Conservation (phyloP, 106 monocot species). For the Acanthochlamys bracteata region DNA sequence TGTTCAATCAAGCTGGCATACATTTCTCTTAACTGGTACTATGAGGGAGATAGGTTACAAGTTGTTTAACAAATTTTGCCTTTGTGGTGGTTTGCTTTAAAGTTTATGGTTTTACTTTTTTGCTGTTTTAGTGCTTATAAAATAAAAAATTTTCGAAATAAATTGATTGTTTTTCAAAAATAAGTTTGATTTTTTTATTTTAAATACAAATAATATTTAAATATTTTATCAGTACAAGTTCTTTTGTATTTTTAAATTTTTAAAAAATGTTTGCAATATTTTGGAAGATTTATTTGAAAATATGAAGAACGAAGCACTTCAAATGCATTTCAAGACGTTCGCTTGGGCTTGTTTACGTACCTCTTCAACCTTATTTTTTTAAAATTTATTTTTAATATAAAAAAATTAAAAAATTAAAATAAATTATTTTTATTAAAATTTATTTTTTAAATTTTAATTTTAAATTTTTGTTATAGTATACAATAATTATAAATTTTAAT, state of each 20-base stretch:
- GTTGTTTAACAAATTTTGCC: background rate
- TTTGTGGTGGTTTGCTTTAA: background rate
- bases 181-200: too few relatives aligned
- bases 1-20: conserved; percentile 78
- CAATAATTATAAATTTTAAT: too few relatives aligned
- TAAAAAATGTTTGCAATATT: background rate
- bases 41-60: background rate
- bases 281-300: too few relatives aligned
- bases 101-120: background rate
- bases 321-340: too few relatives aligned
- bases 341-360: too few relatives aligned
- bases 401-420: too few relatives aligned
- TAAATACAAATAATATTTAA: background rate
- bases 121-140: background rate
- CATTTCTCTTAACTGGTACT: conserved; percentile 57
- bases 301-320: too few relatives aligned
- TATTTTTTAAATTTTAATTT: too few relatives aligned
- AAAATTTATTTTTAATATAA: too few relatives aligned
- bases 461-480: too few relatives aligned
- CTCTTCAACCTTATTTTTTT: too few relatives aligned
- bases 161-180: background rate
- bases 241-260: background rate
- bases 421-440: too few relatives aligned
- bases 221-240: background rate
- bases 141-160: background rate